These are phyloP conservation scores for Aspergillus steynii DNA, from an alignment of 495 filamentous ascomycete species.

Conservation along the genomic window DNA sequence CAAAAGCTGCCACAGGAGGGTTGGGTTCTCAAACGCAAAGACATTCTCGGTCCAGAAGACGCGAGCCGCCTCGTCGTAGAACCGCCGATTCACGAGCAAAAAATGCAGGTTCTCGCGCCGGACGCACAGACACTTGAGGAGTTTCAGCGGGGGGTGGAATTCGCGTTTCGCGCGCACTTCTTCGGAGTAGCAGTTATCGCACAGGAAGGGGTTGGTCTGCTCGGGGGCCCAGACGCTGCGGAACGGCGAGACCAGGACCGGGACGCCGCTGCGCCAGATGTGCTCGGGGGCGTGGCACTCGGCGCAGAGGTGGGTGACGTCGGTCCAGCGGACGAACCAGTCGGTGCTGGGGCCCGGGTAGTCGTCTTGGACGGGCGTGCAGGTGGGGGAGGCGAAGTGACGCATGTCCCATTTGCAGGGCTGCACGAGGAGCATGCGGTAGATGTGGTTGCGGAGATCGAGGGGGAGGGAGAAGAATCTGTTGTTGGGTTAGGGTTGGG, in stretches of 20 bases:
- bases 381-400: slow-evolving; percentile 9
- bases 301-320: slow-evolving; percentile 5
- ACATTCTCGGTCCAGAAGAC: slow-evolving; percentile 32
- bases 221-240: slow-evolving; percentile 25
- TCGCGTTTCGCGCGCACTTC: background rate
- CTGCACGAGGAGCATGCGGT: slow-evolving; percentile 27
- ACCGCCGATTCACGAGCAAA: slow-evolving; percentile 22
- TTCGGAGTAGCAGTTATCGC: slow-evolving; percentile 26
- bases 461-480: slow-evolving; percentile 26
- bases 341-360: slow-evolving; percentile 5
- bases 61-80: slow-evolving; percentile 26
- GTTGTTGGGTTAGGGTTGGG: background rate
- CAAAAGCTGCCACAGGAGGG: slow-evolving; percentile 20
- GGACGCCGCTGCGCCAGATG: background rate
- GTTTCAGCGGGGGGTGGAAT: background rate
- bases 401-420: slow-evolving; percentile 25
- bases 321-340: background rate
- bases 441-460: slow-evolving; percentile 27
- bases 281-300: background rate
- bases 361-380: slow-evolving; percentile 1
- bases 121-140: slow-evolving; percentile 25
- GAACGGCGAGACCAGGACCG: slow-evolving; percentile 7
- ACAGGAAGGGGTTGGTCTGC: slow-evolving; percentile 21
- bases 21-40: slow-evolving; percentile 29
- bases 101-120: slow-evolving; percentile 18